phyloP scores from a whole-genome alignment of 2,329 filamentous ascomycete genomes.

The Mycosphaerelloides madeirae region DNA sequence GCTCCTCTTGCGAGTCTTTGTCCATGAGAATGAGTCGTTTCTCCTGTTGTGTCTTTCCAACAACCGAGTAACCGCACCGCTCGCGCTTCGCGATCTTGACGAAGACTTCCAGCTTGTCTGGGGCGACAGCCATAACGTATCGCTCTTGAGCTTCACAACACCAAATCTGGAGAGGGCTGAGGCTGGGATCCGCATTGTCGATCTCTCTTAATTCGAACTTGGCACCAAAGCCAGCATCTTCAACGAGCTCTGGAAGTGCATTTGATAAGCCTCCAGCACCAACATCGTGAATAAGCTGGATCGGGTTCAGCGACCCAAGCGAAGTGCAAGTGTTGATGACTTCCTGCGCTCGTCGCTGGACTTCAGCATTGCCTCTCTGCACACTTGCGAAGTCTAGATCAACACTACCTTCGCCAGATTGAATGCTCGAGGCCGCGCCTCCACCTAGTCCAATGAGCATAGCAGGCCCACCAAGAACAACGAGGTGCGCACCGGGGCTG shows the following conservation, averaged over 20 bases:
- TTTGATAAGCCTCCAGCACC: constrained; percentile 85
- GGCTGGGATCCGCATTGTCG: constrained; percentile 80
- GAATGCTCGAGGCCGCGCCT: constrained; percentile 86
- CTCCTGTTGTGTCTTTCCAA: constrained; percentile 71
- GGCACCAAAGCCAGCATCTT: constrained; percentile 86
- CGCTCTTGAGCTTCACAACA: constrained; percentile 96
- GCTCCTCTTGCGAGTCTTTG: constrained; percentile 67
- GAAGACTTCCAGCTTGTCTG: constrained; percentile 69
- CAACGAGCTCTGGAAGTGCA: constrained; percentile 81
- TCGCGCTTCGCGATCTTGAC: constrained; percentile 70
- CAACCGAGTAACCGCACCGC: constrained; percentile 86
- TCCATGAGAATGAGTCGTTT: constrained; percentile 76
- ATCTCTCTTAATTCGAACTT: constrained; percentile 92
- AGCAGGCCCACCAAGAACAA: constrained; percentile 90
- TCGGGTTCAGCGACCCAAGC: constrained; percentile 78
- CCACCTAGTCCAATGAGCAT: constrained; percentile 98
- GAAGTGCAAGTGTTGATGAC: constrained; percentile 93
- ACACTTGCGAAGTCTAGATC: constrained; percentile 97
- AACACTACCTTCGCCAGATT: constrained; percentile 80
- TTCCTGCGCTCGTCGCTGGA: constrained; percentile 92
- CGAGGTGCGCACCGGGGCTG: constrained; percentile 78
- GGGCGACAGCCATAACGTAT: constrained; percentile 86
- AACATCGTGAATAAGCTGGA: constrained; percentile 96
- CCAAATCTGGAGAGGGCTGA: constrained; percentile 97
- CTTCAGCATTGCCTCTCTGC: constrained; percentile 93